phyloP scores from a whole-genome alignment of 2,329 filamentous ascomycete species.

The Endothia cerciana region DNA sequence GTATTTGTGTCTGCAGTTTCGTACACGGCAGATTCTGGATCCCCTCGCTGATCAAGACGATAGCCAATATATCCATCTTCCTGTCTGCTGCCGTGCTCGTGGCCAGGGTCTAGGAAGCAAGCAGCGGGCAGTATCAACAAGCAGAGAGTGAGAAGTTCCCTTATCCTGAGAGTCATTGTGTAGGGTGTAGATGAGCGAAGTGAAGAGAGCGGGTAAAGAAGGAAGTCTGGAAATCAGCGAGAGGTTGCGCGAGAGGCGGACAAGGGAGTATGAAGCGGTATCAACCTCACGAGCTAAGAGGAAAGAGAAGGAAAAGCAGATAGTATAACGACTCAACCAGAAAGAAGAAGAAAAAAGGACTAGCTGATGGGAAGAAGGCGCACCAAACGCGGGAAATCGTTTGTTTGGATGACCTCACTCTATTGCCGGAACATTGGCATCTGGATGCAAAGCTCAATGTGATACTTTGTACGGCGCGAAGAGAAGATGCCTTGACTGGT shows the following conservation, averaged over 20 bases:
- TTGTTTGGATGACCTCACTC: neutral
- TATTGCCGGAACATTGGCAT: neutral
- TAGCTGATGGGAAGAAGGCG: neutral
- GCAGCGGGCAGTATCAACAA: constrained; percentile 10
- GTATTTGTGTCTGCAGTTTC: constrained; percentile 54
- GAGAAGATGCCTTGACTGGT: neutral
- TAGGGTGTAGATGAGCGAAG: neutral
- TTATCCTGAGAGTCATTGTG: constrained; percentile 2
- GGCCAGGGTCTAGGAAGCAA: constrained; percentile 16
- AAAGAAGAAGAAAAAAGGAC: no score
- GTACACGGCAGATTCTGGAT: constrained; percentile 55
- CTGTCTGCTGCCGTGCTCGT: constrained; percentile 31
- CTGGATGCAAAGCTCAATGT: neutral
- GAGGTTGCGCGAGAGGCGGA: neutral
- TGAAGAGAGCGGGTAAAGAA: neutral
- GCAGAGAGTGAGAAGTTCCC: constrained; percentile 6
- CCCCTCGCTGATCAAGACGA: constrained; percentile 53
- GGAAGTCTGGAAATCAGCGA: neutral
- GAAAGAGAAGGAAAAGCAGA: neutral
- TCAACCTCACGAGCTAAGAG: neutral
- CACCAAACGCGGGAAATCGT: neutral
- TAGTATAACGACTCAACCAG: neutral
- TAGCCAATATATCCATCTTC: constrained; percentile 60
- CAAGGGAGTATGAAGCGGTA: neutral
- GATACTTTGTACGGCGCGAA: neutral